phyloP scores from a whole-genome alignment of 192 early-diverging fungal genomes.

The Diversispora eburnea region DNA sequence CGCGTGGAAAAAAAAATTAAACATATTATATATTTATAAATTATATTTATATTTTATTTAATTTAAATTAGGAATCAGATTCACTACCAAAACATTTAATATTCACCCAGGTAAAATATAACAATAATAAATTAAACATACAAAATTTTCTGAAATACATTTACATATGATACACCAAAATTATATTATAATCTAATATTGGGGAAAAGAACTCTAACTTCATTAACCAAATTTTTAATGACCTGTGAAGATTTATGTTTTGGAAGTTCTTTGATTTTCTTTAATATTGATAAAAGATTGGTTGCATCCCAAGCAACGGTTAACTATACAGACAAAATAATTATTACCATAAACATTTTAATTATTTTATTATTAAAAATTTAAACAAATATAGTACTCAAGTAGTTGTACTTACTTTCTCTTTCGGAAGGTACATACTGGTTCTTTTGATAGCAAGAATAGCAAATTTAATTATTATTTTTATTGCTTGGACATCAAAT shows the following conservation, averaged over 20 bases:
- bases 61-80: no score
- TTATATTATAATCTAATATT: no score
- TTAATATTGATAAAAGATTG: not conserved
- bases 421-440: not conserved
- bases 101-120: no score
- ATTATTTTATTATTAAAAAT: not conserved
- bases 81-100: no score
- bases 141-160: no score
- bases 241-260: not conserved
- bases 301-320: not conserved
- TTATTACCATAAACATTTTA: not conserved
- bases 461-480: not conserved
- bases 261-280: conserved; percentile 12
- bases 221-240: not conserved
- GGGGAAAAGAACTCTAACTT: not conserved
- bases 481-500: conserved; percentile 11
- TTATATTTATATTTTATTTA: no score
- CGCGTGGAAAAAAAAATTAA: no score
- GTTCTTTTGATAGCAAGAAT: not conserved
- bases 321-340: not conserved
- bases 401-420: not conserved
- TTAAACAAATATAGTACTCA: not conserved
- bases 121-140: no score
- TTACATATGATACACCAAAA: no score
- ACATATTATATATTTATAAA: no score